Percentiles rank a stretch among this genome's conserved stretches.
Conservation (phyloP, 1,139 yeast genomes). For the Debaryomyces psychrophilus region DNA sequence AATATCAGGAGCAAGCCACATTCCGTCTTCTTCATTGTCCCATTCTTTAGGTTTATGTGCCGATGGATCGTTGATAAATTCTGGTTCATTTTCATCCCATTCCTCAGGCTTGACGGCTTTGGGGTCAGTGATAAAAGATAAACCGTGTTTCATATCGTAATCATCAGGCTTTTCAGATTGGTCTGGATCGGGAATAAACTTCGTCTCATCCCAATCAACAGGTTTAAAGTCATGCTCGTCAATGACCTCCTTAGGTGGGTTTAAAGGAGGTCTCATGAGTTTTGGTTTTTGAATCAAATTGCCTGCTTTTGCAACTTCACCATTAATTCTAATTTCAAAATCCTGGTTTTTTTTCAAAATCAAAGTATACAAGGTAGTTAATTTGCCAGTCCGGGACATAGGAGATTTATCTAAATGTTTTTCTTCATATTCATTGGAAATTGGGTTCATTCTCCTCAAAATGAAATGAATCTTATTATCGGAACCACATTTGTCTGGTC, state of each 20-base stretch:
- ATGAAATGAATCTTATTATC: conserved; percentile 81
- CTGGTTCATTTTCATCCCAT: conserved; percentile 73
- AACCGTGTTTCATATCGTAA: conserved; percentile 71
- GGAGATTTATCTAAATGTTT: conserved; percentile 72
- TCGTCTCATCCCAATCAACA: conserved; percentile 73
- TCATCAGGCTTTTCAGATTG: conserved; percentile 69
- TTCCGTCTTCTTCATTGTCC: conserved; percentile 89
- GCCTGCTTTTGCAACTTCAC: conserved; percentile 72
- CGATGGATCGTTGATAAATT: conserved; percentile 64
- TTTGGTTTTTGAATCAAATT: conserved; percentile 54
- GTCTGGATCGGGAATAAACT: conserved; percentile 66
- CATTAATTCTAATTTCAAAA: conserved; percentile 81
- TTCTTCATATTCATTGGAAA: conserved; percentile 62
- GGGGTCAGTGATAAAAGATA: conserved; percentile 65
- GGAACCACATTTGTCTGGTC: conserved; percentile 89
- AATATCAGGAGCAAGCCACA: conserved; percentile 71
- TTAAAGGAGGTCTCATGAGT: conserved; percentile 62
- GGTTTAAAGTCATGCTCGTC: conserved; percentile 74
- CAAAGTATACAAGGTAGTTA: conserved; percentile 74
- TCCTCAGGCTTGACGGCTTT: conserved; percentile 66
- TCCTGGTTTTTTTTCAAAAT: conserved; percentile 64
- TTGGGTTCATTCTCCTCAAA: conserved; percentile 58
- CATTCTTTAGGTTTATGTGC: conserved; percentile 71
- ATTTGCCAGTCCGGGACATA: conserved; percentile 58
- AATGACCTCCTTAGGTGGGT: conserved; percentile 62